These are phyloP conservation scores for Xylariaceae sp. DNA, from an alignment of 2,329 filamentous ascomycete species.

Conservation along the genomic window DNA sequence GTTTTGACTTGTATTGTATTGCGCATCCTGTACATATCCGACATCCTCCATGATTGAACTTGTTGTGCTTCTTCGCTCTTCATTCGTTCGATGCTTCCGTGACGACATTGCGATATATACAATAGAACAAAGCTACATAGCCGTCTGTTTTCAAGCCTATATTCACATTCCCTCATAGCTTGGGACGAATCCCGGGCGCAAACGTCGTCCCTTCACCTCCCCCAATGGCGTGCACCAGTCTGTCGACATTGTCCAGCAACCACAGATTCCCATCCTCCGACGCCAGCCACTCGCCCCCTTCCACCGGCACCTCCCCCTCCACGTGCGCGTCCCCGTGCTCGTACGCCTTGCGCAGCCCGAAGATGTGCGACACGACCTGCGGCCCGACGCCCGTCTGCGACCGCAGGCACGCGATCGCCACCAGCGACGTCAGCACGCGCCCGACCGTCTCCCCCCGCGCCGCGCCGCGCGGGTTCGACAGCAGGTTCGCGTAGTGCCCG, in stretches of 20 bases:
- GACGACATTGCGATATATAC: too few species aligned
- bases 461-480: constrained; percentile 58
- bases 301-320: constrained; percentile 40
- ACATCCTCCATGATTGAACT: too few species aligned
- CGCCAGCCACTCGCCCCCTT: constrained; percentile 57
- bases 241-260: constrained; percentile 59
- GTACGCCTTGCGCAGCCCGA: constrained; percentile 72
- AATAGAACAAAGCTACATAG: too few species aligned
- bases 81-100: too few species aligned
- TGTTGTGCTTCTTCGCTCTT: too few species aligned
- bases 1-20: background rate
- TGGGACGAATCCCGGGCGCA: constrained; percentile 44
- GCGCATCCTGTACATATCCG: background rate
- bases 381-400: constrained; percentile 79
- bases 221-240: constrained; percentile 45
- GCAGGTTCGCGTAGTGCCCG: constrained; percentile 68
- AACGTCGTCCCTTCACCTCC: constrained; percentile 47
- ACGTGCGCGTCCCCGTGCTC: constrained; percentile 57
- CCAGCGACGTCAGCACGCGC: constrained; percentile 65
- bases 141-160: too few species aligned
- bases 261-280: constrained; percentile 62
- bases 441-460: constrained; percentile 44
- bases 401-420: constrained; percentile 70
- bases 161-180: too few species aligned
- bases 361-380: constrained; percentile 77